Evolutionary conservation across 106 monocot species (phyloP).

Genomic region (Amphibolis antarctica): DNA sequence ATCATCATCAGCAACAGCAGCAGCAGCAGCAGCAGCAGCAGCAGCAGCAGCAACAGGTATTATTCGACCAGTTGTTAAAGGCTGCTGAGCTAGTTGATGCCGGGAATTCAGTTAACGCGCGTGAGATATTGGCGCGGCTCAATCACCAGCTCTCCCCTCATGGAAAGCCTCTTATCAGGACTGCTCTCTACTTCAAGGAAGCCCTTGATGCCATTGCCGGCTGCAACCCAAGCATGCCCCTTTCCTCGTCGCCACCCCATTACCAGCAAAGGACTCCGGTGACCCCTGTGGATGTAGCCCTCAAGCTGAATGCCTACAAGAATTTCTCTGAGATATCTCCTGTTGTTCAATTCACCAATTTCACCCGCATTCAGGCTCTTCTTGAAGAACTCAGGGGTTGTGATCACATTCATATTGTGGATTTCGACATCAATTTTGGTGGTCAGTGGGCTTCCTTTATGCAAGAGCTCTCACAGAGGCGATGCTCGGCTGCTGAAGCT

Average conservation of each 20-base stretch:
- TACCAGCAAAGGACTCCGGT: not conserved
- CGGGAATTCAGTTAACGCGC: constrained; percentile 51
- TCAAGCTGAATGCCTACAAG: constrained; percentile 69
- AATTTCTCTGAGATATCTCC: constrained; percentile 79
- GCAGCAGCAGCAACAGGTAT: constrained; percentile 39
- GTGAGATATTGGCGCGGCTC: constrained; percentile 99
- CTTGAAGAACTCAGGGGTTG: constrained; percentile 52
- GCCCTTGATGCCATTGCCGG: constrained; percentile 30
- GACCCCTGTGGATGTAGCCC: constrained; percentile 48
- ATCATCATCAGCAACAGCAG: constrained; percentile 6
- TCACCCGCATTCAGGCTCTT: constrained; percentile 64
- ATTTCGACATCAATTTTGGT: constrained; percentile 81
- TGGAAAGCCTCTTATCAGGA: constrained; percentile 67
- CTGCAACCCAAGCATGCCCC: not conserved
- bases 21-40: constrained; percentile 7
- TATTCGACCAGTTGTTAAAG: constrained; percentile 54
- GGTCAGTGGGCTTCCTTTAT: constrained; percentile 84
- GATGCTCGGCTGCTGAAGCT: constrained; percentile 8
- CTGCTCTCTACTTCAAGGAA: constrained; percentile 81
- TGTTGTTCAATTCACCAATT: constrained; percentile 66
- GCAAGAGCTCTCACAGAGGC: constrained; percentile 71
- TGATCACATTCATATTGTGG: constrained; percentile 53
- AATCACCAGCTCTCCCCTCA: constrained; percentile 75
- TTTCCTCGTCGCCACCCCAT: not conserved
- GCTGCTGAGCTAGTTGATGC: constrained; percentile 65